Conservation (phyloP, 2,329 filamentous ascomycete genomes). For the Pyricularia grisea region DNA sequence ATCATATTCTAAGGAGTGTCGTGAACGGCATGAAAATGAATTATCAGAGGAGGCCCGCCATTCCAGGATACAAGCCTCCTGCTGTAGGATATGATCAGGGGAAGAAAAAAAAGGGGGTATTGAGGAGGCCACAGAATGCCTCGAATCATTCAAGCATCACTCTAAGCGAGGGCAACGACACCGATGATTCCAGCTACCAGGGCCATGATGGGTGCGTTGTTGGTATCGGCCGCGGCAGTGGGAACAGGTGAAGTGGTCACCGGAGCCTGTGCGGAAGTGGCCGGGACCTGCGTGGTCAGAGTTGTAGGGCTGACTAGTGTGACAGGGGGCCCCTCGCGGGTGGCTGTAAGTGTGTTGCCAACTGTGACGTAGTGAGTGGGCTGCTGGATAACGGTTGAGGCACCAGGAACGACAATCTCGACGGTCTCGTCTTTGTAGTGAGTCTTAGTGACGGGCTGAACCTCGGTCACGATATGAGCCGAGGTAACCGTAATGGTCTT, state of each 20-base stretch:
- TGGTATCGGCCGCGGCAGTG: constrained; percentile 19
- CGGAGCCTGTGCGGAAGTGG: constrained; percentile 7
- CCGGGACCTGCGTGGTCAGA: constrained; percentile 11
- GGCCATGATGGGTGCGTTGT: constrained; percentile 22
- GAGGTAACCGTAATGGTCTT: constrained; percentile 28
- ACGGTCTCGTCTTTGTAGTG: constrained; percentile 28
- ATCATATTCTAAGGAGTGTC: background rate
- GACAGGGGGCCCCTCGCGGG: constrained; percentile 14
- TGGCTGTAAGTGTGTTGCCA: constrained; percentile 19
- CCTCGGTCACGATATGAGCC: constrained; percentile 24
- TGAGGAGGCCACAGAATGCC: background rate
- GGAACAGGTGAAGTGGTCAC: constrained; percentile 13
- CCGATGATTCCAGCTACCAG: constrained; percentile 28
- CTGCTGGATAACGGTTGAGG: constrained; percentile 23
- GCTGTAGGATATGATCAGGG: background rate
- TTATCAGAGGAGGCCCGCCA: background rate
- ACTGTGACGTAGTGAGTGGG: constrained; percentile 22
- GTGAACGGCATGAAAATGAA: background rate
- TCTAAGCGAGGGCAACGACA: constrained; percentile 26
- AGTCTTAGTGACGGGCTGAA: constrained; percentile 30
- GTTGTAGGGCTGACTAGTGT: constrained; percentile 21
- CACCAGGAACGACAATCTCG: constrained; percentile 23
- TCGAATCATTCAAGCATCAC: background rate
- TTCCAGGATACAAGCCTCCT: background rate
- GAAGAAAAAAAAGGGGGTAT: constrained; percentile 3